phyloP scores from a whole-genome alignment of 768 basidiomycete genomes.

The Dioszegia crocea region DNA sequence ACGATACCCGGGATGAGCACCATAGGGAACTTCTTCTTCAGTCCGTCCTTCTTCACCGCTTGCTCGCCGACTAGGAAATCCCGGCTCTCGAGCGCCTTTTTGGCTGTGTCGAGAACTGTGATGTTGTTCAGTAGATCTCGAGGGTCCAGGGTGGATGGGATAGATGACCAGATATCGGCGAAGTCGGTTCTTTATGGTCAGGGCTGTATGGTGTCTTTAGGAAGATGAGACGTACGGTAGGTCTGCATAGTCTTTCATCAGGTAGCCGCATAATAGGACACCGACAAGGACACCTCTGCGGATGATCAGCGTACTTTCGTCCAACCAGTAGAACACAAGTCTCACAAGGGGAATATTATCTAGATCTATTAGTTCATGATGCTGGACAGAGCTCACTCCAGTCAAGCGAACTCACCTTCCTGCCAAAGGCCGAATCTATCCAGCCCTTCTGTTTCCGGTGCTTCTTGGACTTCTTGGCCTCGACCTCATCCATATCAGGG shows the following conservation, averaged over 20 bases:
- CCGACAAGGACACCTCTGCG: slow-evolving; percentile 40
- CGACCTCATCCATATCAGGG: slow-evolving; percentile 10
- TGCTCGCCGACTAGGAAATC: slow-evolving; percentile 48
- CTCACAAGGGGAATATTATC: neutral
- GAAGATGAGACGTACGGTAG: slow-evolving; percentile 21
- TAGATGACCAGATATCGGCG: slow-evolving; percentile 30
- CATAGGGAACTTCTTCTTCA: slow-evolving; percentile 67
- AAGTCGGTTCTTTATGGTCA: slow-evolving; percentile 28
- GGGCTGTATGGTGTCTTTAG: neutral
- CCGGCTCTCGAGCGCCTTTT: slow-evolving; percentile 40
- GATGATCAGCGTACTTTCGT: neutral
- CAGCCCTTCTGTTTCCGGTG: slow-evolving; percentile 17
- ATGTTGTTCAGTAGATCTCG: slow-evolving; percentile 41
- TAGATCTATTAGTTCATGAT: neutral
- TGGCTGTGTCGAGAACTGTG: slow-evolving; percentile 40
- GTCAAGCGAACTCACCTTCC: slow-evolving; percentile 27
- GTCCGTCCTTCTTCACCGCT: slow-evolving; percentile 33
- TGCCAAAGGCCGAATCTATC: slow-evolving; percentile 39
- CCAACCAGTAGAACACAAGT: neutral
- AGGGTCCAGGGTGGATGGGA: slow-evolving; percentile 37
- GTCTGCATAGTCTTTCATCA: slow-evolving; percentile 23
- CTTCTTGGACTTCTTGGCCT: neutral
- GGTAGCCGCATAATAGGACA: slow-evolving; percentile 19
- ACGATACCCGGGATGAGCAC: slow-evolving; percentile 86
- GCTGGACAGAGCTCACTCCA: no score